Evolutionary conservation across 2,329 filamentous ascomycete genomes (phyloP).

Genomic region (Ascochyta rabiei): DNA sequence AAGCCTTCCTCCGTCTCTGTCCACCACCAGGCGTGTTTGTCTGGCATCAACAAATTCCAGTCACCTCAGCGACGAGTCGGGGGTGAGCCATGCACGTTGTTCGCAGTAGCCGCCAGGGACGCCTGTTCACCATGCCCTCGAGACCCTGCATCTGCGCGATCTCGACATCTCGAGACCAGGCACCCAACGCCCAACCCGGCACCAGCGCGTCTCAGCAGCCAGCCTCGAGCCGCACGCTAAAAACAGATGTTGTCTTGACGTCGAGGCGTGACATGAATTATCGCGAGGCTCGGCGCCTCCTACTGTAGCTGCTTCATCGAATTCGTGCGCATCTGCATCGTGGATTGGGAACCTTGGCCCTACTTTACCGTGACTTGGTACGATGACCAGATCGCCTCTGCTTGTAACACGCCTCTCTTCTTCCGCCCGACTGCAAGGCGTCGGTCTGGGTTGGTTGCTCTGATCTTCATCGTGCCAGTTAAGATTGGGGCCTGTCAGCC

Average conservation of each 20-base stretch:
- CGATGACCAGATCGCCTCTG: slow-evolving; percentile 11
- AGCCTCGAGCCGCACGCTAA: slow-evolving; percentile 21
- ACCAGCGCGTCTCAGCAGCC: slow-evolving; percentile 23
- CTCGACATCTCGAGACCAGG: slow-evolving; percentile 27
- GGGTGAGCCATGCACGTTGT: slow-evolving; percentile 3
- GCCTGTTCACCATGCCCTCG: not conserved
- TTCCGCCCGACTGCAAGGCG: not conserved
- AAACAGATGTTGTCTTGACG: slow-evolving; percentile 22
- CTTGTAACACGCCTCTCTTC: slow-evolving; percentile 5
- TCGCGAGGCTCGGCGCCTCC: slow-evolving; percentile 21
- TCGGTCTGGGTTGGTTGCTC: not conserved
- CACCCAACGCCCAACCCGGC: slow-evolving; percentile 21
- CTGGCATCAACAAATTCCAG: not conserved
- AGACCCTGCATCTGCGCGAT: slow-evolving; percentile 37
- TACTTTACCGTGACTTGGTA: not conserved
- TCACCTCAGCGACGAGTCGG: slow-evolving; percentile 2
- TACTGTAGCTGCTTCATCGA: slow-evolving; percentile 20
- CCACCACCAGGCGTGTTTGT: slow-evolving; percentile 1
- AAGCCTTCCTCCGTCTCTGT: not conserved
- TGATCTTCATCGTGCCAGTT: slow-evolving; percentile 3
- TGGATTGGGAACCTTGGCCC: slow-evolving; percentile 7
- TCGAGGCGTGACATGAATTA: slow-evolving; percentile 21
- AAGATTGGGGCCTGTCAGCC: not conserved
- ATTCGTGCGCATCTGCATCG: slow-evolving; percentile 12
- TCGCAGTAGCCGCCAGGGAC: not conserved